Evolutionary conservation across 2,329 filamentous ascomycete genomes (phyloP), one percentile per base, ranked within the genome.

Genomic region (Colletotrichum aenigma): DNA sequence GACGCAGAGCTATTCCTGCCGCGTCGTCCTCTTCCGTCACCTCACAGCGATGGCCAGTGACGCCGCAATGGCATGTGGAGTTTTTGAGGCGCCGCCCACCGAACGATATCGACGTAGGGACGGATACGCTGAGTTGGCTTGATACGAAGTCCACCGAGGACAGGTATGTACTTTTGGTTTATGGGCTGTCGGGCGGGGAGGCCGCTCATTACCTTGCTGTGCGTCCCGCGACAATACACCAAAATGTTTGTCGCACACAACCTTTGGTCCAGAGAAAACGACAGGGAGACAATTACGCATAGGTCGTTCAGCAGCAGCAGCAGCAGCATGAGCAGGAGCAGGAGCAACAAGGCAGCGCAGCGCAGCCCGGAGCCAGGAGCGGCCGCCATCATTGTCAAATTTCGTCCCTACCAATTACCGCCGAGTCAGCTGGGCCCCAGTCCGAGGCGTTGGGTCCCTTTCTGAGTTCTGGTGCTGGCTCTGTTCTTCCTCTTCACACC

Each of bases 341-440:
- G 21, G n/a, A 62, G 60, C 55, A 70, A 34, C 55, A 61, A 52
- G 73, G 60, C 30, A 48, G 28, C 55, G 32, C 32, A 34, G 32
- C 32, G 28, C 38, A 43, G 38, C 56, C 28, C 10, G 8, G 56
- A 8, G 56, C 56, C 26, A 48, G 52, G 43, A 60, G 58, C 70
- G 28, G 69, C 58, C 36, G 32, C 70, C 34, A 34, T 43, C 21
- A 66, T 61, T 71, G 58, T 70, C 70, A 52, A 60, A 70, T 70
- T 64, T 75, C 58, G 52, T 74, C 61, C 30, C 71, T 74, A 38
- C 61, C 65, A 61, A 75, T 75, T 55, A 76, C 43, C 65, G 58
- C 70, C 74, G 66, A 76, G 71, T 76, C 74, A 70, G 66, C 74
- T 74, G 36, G 74, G 61, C 74, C 74, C 74, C 66, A 75, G 74